These are phyloP conservation scores for Cadophora luteo-olivacea DNA, from an alignment of 2,329 filamentous ascomycete genomes.

Conservation along the genomic window DNA sequence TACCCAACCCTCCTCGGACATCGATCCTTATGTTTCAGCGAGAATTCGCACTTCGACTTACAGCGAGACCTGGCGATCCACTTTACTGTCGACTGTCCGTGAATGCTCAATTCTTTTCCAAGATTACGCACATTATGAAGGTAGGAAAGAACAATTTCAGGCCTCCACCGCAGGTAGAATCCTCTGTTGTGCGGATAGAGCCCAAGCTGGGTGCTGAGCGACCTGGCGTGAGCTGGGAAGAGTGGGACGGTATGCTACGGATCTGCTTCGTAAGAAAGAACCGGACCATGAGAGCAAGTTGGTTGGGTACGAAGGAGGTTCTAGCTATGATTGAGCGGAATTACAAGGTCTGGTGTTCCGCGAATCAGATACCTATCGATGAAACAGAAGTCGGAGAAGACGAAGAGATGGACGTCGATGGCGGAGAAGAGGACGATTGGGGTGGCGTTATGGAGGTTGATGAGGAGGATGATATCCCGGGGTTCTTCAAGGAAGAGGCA, in stretches of 20 bases:
- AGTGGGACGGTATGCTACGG: conserved; percentile 90
- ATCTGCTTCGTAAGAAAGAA: conserved; percentile 90
- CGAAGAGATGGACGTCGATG: conserved; percentile 55
- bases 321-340: conserved; percentile 85
- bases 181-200: conserved; percentile 86
- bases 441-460: conserved; percentile 59
- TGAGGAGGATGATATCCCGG: conserved; percentile 73
- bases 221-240: conserved; percentile 89
- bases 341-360: conserved; percentile 88
- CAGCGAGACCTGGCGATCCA: conserved; percentile 85
- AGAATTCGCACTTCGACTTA: conserved; percentile 90
- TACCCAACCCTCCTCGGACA: conserved; percentile 79
- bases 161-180: conserved; percentile 91
- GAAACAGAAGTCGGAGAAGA: conserved; percentile 60
- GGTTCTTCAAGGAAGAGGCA: conserved; percentile 77
- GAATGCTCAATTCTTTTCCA: conserved; percentile 92
- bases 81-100: conserved; percentile 91
- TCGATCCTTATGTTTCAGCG: conserved; percentile 97
- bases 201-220: conserved; percentile 79
- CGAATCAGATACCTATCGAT: conserved; percentile 81
- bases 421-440: conserved; percentile 56
- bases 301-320: conserved; percentile 80
- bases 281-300: conserved; percentile 83
- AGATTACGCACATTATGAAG: conserved; percentile 80
- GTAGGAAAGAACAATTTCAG: conserved; percentile 97